Conservation (phyloP, 179 eudicot genomes). For the Dionaea muscipula region DNA sequence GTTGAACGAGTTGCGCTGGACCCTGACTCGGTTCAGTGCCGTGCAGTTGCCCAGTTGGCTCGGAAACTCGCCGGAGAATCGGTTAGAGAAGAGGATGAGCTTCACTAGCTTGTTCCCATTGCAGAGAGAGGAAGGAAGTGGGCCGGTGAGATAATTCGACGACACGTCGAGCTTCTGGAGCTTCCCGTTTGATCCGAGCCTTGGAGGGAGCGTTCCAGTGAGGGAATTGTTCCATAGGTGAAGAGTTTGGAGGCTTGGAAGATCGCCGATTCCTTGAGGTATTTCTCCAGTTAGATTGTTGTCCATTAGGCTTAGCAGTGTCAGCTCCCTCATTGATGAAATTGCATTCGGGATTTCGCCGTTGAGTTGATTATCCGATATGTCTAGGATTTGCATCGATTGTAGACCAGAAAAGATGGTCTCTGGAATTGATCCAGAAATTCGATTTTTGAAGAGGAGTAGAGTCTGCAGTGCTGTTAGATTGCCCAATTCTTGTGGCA, state of each 20-base stretch:
- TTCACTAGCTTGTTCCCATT: conserved; percentile 37
- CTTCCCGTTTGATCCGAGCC: conserved; percentile 44
- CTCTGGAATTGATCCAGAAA: conserved; percentile 50
- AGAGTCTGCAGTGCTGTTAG: conserved; percentile 35
- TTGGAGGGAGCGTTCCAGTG: conserved; percentile 48
- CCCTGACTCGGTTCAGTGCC: conserved; percentile 40
- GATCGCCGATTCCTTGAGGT: conserved; percentile 54
- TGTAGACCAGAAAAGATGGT: conserved; percentile 29
- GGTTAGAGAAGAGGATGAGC: conserved; percentile 58
- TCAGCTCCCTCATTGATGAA: conserved; percentile 34
- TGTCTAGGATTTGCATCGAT: conserved; percentile 39
- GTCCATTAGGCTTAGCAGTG: conserved; percentile 29
- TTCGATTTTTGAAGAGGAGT: conserved; percentile 38
- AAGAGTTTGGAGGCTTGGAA: conserved; percentile 34
- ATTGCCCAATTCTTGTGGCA: conserved; percentile 46
- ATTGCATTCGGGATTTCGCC: conserved; percentile 53
- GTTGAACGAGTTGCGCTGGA: conserved; percentile 45
- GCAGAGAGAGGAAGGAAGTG: conserved; percentile 53
- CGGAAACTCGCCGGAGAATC: conserved; percentile 42
- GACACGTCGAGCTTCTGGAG: conserved; percentile 66
- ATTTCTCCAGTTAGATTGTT: conserved; percentile 55
- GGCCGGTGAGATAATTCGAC: conserved; percentile 52
- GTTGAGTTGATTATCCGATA: conserved; percentile 47
- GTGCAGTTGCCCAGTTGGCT: conserved; percentile 54
- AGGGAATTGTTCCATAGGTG: conserved; percentile 72